Evolutionary conservation across 768 basidiomycete genomes (phyloP), one percentile per base, ranked within the genome.

Genomic region (Lactarius evosmus): DNA sequence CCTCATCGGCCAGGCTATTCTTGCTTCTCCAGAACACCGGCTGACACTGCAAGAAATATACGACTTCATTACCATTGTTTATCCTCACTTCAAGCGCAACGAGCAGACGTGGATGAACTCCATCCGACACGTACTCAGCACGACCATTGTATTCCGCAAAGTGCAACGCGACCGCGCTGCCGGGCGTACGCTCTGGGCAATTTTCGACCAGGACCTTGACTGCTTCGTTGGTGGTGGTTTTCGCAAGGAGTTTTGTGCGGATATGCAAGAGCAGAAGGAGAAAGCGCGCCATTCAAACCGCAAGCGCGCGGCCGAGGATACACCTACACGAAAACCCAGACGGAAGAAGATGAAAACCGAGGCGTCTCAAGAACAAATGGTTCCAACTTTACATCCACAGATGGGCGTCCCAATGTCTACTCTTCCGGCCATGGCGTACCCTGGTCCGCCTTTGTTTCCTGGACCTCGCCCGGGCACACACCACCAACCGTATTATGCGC

Each of bases 81-180:
- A 94, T 75, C 95, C 97, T 7, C 87, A 88, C 72, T 99, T 93
- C 78, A 93, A 93, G 75, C 88, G 91, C 62, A 89, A 89, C 25
- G 95, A 98, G 70, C 84, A 89, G 4, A 96, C 94, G 7, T 98
- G 96, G 96, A 95, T 95, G 86, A 97, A 97, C 75, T 95, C 93
- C 60, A 93, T 98, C 64, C 85, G 96, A n/a, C 95, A 98, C 75
- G 95, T 95, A 54, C 82, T 98, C 29, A 94, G 91, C 67, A 93
- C 95, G 3, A 96, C 95, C 50, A 85, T 89, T 40, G 89, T 89
- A 70, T 98, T 97, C 75, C 85, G 93, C 66, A 97, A 96, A 69
- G 85, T 89, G 0, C 83, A 86, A 3, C 79, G 94, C 25, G 87
- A 91, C 63, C 84, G 88, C 14, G 81, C 85, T 29, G 82, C 89